Base-by-base conservation (phyloP, 768 basidiomycete genomes). In the Candolleomyces aberdarensis region DNA sequence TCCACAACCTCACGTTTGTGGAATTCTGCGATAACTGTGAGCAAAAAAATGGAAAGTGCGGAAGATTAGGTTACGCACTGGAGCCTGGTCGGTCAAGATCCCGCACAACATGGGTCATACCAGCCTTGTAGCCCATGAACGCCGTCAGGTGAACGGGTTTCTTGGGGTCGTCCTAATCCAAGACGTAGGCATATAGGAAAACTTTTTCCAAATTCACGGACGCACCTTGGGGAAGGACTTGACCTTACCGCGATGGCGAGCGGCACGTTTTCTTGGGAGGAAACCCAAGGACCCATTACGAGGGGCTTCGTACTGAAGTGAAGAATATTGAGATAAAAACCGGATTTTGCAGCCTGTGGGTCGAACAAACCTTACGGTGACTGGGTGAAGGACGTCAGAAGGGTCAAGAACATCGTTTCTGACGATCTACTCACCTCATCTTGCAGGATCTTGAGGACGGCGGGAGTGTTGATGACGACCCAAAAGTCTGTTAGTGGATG, bases 1-100 rank as follows among this genome's bases (percentile, higher is more conserved):
- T 99, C 97, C 64, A 99, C 97, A 63, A 99, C 89, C 78, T 99
- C 97, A 74, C 93, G 91, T 83, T 98, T 99, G 91, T 99, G 97
- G 95, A 98, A 97, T 83, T 99, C 96, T 98, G 76, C 2, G 64
- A 57, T 58, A 66, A 43, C 46, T 17, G 3, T 50, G 6, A 58
- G 40, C 36, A 46, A 54, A 59, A 62, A 53, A 1, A 49, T 39
- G 0, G 61, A 20, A 17, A 8, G 11, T 1, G 8, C 6, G 36
- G 6, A 15, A 62, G 26, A 14, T 39, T 20, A 29, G 36, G 13
- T 31, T 29, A 59, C 96, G 72, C 73, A 98, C 96, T 99, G 72
- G 97, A 98, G 67, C 96, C 97, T 56, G 96, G 96, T 74, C 97
- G 94, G 81, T 98, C 97, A 70, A 98, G 92, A 74, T 99, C 97